Conservation (phyloP, 257 asterid species). For the Cordia subcordata region DNA sequence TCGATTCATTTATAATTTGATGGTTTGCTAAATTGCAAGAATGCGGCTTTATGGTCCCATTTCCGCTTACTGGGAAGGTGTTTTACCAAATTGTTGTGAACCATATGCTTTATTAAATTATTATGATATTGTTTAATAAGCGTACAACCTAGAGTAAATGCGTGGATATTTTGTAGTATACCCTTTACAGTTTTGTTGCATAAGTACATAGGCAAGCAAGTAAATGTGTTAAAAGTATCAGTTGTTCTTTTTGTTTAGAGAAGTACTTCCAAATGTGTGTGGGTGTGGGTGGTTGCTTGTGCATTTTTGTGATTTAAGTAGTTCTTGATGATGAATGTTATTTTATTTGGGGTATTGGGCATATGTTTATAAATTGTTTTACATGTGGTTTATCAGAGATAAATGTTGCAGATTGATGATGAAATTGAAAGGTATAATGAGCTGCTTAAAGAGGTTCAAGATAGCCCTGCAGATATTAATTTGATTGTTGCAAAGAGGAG, state of each 20-base stretch:
- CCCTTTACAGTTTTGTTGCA: too few species aligned
- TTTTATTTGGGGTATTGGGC: not conserved
- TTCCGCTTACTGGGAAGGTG: too few species aligned
- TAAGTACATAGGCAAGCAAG: too few species aligned
- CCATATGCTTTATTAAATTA: too few species aligned
- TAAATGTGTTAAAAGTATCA: not conserved
- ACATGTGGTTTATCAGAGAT: slow-evolving; percentile 25
- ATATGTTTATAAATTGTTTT: not conserved
- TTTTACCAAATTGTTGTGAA: too few species aligned
- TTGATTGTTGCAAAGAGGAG: slow-evolving; percentile 80
- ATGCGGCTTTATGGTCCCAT: not conserved
- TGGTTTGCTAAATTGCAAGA: not conserved
- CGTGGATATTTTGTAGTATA: too few species aligned
- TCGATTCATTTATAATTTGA: not conserved
- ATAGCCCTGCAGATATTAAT: slow-evolving; percentile 68
- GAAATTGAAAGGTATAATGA: slow-evolving; percentile 75
- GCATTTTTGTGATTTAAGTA: not conserved
- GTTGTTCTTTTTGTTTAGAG: not conserved
- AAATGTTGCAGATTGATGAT: slow-evolving; percentile 74
- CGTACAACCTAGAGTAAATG: not conserved
- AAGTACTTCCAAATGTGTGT: not conserved
- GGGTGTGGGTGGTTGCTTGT: not conserved
- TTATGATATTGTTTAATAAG: too few species aligned
- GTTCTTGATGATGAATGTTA: not conserved
- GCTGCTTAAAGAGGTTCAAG: slow-evolving; percentile 77